Percentiles rank a stretch among this genome's conserved stretches.
Evolutionary conservation across 108 stramenopile species (phyloP).

Genomic region (Thalassiosira profunda): DNA sequence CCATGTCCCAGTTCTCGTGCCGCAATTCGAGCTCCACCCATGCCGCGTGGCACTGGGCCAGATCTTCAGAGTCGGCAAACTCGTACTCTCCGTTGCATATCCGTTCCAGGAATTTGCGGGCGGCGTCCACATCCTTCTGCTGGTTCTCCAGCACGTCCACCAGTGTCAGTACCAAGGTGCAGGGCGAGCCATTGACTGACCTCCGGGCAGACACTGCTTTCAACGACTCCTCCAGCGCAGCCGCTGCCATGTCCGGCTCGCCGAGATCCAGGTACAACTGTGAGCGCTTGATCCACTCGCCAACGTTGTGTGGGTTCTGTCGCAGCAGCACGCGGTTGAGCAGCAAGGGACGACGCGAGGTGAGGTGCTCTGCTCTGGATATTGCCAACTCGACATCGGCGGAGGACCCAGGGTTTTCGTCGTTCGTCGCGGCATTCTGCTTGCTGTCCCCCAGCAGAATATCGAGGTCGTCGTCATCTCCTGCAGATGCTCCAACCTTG

Average conservation of each 20-base stretch:
- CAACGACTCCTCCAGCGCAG: constrained; percentile 78
- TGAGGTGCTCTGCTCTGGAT: constrained; percentile 94
- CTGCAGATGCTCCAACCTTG: constrained; percentile 2
- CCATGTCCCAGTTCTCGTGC: constrained; percentile 92
- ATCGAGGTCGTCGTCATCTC: constrained; percentile 65
- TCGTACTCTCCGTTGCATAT: constrained; percentile 64
- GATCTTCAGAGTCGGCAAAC: constrained; percentile 90
- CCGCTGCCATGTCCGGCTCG: constrained; percentile 56
- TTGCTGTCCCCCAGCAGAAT: constrained; percentile 53
- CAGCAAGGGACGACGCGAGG: constrained; percentile 92
- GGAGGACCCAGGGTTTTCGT: constrained; percentile 41
- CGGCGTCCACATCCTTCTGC: constrained; percentile 69
- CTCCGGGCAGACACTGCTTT: constrained; percentile 69
- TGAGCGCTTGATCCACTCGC: constrained; percentile 97
- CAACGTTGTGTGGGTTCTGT: constrained; percentile 97
- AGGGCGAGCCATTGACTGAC: constrained; percentile 81
- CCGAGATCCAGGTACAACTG: constrained; percentile 66
- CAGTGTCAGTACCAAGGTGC: constrained; percentile 81
- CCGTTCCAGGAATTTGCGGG: constrained; percentile 83
- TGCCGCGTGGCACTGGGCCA: constrained; percentile 90
- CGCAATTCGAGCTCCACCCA: constrained; percentile 97
- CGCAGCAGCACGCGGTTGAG: constrained; percentile 94
- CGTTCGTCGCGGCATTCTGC: constrained; percentile 6
- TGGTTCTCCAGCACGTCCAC: constrained; percentile 87
- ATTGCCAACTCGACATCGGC: constrained; percentile 93